phyloP scores from a whole-genome alignment of 768 basidiomycete species.

The Coprinopsis sp. region DNA sequence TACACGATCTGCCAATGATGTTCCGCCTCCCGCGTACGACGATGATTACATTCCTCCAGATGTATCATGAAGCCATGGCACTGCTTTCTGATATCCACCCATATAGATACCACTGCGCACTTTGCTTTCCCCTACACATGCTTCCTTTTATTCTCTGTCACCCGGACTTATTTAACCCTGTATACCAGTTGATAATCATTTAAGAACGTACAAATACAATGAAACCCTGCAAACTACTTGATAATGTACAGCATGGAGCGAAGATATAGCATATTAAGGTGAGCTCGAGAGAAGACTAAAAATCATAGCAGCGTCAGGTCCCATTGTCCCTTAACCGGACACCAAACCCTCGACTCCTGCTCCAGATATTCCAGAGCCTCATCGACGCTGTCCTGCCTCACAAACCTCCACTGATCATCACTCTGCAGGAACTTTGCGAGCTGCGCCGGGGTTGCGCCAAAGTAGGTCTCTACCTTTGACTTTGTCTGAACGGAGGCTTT shows the following conservation, averaged over 20 bases:
- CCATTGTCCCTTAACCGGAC: constrained; percentile 34
- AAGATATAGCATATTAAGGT: not conserved
- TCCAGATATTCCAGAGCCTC: constrained; percentile 52
- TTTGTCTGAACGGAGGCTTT: constrained; percentile 19
- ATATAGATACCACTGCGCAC: too few relatives aligned
- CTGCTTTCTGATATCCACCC: too few relatives aligned
- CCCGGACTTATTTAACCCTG: too few relatives aligned
- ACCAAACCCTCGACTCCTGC: constrained; percentile 34
- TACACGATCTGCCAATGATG: constrained; percentile 19
- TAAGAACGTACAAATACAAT: too few relatives aligned
- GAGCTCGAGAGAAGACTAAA: not conserved
- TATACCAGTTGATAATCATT: too few relatives aligned
- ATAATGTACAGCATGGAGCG: not conserved
- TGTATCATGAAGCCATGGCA: too few relatives aligned
- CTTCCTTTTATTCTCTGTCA: too few relatives aligned
- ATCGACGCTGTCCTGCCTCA: constrained; percentile 61
- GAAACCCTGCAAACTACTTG: too few relatives aligned
- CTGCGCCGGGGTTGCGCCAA: constrained; percentile 36
- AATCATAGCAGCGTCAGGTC: constrained; percentile 29
- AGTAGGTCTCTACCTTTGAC: not conserved
- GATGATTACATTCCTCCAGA: constrained; percentile 13
- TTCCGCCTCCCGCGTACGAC: constrained; percentile 33
- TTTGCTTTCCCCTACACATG: too few relatives aligned
- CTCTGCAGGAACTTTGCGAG: constrained; percentile 43
- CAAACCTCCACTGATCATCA: constrained; percentile 62